A percentile compares a stretch with the other conserved stretches of the same genome.
phyloP scores from a whole-genome alignment of 257 asterid genomes.

The Mentha longifolia region DNA sequence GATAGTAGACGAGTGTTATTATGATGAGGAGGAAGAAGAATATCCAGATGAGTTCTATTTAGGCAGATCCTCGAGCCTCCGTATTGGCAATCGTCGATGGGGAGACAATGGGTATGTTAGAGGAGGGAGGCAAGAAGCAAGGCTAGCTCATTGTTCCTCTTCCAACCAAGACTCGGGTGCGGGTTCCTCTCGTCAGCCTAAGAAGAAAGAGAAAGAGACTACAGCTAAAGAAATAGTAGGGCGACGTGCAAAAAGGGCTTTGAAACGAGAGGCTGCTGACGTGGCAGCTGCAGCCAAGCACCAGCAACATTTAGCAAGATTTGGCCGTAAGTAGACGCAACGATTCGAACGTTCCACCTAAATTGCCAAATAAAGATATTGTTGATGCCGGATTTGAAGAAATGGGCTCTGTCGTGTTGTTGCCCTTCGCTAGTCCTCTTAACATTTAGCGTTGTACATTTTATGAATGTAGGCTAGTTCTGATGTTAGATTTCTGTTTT shows the following conservation, averaged over 20 bases:
- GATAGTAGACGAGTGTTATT: constrained; percentile 53
- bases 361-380: constrained; percentile 18
- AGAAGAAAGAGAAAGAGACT: constrained; percentile 62
- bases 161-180: constrained; percentile 42
- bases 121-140: constrained; percentile 84
- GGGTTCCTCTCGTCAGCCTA: constrained; percentile 76
- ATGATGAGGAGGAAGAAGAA: constrained; percentile 64
- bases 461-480: constrained; percentile 24
- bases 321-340: constrained; percentile 46
- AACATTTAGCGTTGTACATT: constrained; percentile 20
- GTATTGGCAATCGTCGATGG: constrained; percentile 81
- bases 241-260: constrained; percentile 83
- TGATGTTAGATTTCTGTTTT: constrained; percentile 15
- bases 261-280: constrained; percentile 83
- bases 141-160: constrained; percentile 47
- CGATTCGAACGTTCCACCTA: constrained; percentile 12
- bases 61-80: constrained; percentile 54
- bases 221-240: constrained; percentile 60
- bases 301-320: constrained; percentile 61
- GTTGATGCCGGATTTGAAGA: constrained; percentile 9
- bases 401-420: constrained; percentile 12
- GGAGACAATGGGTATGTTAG: constrained; percentile 86
- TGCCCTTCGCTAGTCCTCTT: not conserved
- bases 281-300: constrained; percentile 76
- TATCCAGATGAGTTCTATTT: constrained; percentile 57